phyloP scores from a whole-genome alignment of 257 asterid species.

The Mitragyna speciosa region DNA sequence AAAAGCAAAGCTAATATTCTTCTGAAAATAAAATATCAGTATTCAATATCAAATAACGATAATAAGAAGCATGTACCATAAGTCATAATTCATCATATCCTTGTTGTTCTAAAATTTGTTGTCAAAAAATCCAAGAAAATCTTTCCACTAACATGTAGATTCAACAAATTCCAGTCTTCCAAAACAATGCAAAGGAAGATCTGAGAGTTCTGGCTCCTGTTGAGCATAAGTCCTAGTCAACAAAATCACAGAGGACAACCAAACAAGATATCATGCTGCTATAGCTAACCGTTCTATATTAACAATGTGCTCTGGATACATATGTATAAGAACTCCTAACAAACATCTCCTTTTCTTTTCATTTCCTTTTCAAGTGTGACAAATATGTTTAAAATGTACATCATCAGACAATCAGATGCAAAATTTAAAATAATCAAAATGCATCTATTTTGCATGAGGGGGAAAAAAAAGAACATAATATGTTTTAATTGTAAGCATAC shows the following conservation, averaged over 20 bases:
- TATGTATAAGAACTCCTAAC: neutral
- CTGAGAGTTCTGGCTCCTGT: neutral
- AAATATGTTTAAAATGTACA: no score
- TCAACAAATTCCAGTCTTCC: neutral
- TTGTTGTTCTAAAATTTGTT: neutral
- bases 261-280: neutral
- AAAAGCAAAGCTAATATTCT: neutral
- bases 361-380: no score
- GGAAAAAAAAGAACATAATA: neutral
- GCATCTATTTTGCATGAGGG: neutral
- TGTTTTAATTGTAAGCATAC: neutral
- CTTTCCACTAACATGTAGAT: neutral
- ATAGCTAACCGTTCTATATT: neutral
- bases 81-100: neutral
- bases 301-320: neutral
- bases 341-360: neutral
- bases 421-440: no score
- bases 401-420: no score
- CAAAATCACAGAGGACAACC: neutral
- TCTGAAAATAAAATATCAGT: neutral
- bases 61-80: neutral
- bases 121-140: neutral
- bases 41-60: neutral
- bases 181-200: neutral
- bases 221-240: neutral